Percentiles rank a stretch among this genome's conserved stretches.
These are phyloP conservation scores for Litsea cubeba DNA, from an alignment of 164 flowering plant species.

Conservation along the genomic window DNA sequence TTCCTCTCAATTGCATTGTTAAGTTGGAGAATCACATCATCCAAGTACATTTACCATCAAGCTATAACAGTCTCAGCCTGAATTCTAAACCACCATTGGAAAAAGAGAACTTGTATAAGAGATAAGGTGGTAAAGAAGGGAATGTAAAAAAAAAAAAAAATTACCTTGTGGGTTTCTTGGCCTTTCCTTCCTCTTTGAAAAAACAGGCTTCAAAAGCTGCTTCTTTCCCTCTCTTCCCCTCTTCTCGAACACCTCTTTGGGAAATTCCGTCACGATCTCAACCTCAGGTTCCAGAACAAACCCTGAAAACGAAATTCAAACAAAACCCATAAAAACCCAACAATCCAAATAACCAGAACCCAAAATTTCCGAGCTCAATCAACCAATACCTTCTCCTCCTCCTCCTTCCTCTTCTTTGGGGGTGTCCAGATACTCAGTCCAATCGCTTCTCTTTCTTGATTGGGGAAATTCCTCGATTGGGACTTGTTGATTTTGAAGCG, in stretches of 20 bases:
- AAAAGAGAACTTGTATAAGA: too few species aligned
- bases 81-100: too few species aligned
- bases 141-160: background rate
- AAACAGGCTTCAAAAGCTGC: constrained; percentile 28
- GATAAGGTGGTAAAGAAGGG: too few species aligned
- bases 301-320: constrained; percentile 12
- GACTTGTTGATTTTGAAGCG: background rate
- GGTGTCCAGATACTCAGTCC: constrained; percentile 58
- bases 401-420: constrained; percentile 14
- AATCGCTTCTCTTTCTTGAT: constrained; percentile 43
- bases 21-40: too few species aligned
- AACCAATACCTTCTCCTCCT: constrained; percentile 3
- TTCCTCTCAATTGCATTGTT: too few species aligned
- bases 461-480: background rate
- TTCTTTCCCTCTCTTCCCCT: constrained; percentile 3
- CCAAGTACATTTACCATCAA: too few species aligned
- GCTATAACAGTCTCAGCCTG: too few species aligned
- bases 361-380: background rate
- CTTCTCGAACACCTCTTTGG: constrained; percentile 27
- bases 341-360: background rate
- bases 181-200: constrained; percentile 25
- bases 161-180: constrained; percentile 18
- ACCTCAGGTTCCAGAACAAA: constrained; percentile 29
- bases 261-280: constrained; percentile 59
- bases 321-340: background rate